Conservation (phyloP, 2,329 filamentous ascomycete species). For the Byssochlamys sp. region DNA sequence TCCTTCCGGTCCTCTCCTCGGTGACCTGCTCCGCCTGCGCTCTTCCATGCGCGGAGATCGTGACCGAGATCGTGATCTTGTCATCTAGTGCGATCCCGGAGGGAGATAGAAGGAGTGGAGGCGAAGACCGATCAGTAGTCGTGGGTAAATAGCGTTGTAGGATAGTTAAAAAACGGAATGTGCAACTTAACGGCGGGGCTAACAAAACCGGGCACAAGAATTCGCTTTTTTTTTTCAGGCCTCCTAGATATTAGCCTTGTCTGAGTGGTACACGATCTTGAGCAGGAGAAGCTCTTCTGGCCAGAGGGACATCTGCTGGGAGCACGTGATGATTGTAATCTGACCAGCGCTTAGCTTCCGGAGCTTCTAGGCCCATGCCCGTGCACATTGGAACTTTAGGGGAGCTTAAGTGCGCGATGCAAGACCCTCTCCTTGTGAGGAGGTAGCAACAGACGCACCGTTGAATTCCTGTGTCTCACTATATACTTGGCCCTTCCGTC, state of each 20-base stretch:
- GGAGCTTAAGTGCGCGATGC: not conserved
- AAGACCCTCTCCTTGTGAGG: not conserved
- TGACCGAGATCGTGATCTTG: conserved; percentile 7
- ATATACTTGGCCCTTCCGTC: not conserved
- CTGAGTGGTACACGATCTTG: not conserved
- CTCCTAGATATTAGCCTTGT: not conserved
- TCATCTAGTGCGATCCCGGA: not conserved
- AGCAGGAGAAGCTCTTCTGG: not conserved
- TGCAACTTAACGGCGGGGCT: not conserved
- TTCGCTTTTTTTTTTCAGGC: not conserved
- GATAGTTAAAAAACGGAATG: not conserved
- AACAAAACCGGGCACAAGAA: not conserved
- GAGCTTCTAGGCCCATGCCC: not conserved
- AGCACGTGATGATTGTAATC: not conserved
- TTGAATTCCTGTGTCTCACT: not conserved
- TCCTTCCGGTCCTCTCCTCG: conserved; percentile 23
- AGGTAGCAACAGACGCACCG: not conserved
- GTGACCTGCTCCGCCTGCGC: conserved; percentile 37
- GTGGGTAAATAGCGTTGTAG: not conserved
- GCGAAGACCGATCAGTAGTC: not conserved
- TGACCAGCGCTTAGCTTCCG: not conserved
- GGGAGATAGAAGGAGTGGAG: not conserved
- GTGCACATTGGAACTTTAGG: not conserved
- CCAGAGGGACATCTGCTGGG: not conserved
- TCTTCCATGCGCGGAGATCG: conserved; percentile 21